Base-by-base conservation (phyloP, 2,329 filamentous ascomycete species). In the Talaromyces pinophilus region DNA sequence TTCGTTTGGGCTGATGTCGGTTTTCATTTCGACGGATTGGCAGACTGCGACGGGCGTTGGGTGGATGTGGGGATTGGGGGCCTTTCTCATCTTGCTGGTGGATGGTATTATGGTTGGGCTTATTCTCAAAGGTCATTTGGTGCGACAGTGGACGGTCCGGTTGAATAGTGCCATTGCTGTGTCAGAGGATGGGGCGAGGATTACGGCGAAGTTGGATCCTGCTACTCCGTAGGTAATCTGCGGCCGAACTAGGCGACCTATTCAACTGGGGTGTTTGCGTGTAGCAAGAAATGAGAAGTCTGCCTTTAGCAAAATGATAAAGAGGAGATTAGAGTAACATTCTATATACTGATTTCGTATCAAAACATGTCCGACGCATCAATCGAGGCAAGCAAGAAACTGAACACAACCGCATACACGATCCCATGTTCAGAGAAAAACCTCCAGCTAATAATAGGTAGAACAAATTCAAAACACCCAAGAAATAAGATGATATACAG, bases 271-370 rank as follows among this genome's bases (percentile, higher is more conserved):
- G 17, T 3, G 15, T 17, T 42, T 40, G 13, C 1, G 17, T n/a
- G 5, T 42, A 42, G n/a, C 5, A 42, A 7, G 17, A 5, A 42
- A 5, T 42, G 40, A n/a, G 40, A n/a, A 5, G 83, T 11, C 78
- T 89, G 7, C 40, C 44, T 15, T 44, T 13, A 25, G 19, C 15
- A 48, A 7, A 28, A 28, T 17, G 30, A 33, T 44, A 44, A 67
- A 67, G 65, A 60, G 61, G 61, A 67, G 65, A 67, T 66, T 63
- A 66, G 30, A 55, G 35, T 55, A 40, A 50, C 22, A 48, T 52
- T 62, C 38, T 65, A 62, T 62, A 62, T 52, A 65, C 48, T 42
- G 52, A 55, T 33, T 42, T 30, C 35, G 33, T 54, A 63, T 63
- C 30, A 42, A 63, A 57, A 22, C 33, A 38, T 57, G 33, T 38